These are phyloP conservation scores for Ophiocordyceps camponoti-saundersi DNA, from an alignment of 2,329 filamentous ascomycete species.

Conservation along the genomic window DNA sequence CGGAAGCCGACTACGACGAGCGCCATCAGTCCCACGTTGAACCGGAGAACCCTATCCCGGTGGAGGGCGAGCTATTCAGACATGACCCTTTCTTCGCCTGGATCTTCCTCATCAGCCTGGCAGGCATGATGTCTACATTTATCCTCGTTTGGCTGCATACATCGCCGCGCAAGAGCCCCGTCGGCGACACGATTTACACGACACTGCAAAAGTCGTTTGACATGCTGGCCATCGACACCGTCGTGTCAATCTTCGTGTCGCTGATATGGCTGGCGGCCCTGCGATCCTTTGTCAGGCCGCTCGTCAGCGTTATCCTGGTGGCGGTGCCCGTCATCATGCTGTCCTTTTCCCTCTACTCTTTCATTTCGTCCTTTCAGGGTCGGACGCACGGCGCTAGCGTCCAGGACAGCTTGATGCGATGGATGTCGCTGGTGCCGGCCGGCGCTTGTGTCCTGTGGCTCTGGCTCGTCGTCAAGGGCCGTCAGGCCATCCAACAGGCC, in stretches of 20 bases:
- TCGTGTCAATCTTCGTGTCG: conserved; percentile 78
- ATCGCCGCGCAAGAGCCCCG: conserved; percentile 48
- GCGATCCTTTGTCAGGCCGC: conserved; percentile 69
- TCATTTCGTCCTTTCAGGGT: conserved; percentile 78
- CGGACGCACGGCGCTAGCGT: conserved; percentile 53
- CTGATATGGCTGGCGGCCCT: conserved; percentile 80
- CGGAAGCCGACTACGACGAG: conserved; percentile 23
- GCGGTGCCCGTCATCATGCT: conserved; percentile 75
- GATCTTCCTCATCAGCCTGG: conserved; percentile 71
- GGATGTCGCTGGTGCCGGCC: conserved; percentile 63
- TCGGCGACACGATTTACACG: conserved; percentile 90
- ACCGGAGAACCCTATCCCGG: conserved; percentile 22
- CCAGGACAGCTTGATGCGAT: conserved; percentile 85
- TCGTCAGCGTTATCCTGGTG: conserved; percentile 66
- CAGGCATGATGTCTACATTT: conserved; percentile 73
- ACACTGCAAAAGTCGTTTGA: conserved; percentile 75
- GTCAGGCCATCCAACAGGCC: conserved; percentile 65
- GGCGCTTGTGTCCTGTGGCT: conserved; percentile 62
- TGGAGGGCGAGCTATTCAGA: conserved; percentile 51
- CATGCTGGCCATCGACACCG: conserved; percentile 76
- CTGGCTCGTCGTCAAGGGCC: conserved; percentile 66
- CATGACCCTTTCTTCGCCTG: conserved; percentile 90
- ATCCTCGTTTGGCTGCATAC: conserved; percentile 86
- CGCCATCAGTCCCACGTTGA: conserved; percentile 21
- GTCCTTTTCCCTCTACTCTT: conserved; percentile 80